phyloP scores from a whole-genome alignment of 768 basidiomycete genomes.

The Kockovaella imperatae region DNA sequence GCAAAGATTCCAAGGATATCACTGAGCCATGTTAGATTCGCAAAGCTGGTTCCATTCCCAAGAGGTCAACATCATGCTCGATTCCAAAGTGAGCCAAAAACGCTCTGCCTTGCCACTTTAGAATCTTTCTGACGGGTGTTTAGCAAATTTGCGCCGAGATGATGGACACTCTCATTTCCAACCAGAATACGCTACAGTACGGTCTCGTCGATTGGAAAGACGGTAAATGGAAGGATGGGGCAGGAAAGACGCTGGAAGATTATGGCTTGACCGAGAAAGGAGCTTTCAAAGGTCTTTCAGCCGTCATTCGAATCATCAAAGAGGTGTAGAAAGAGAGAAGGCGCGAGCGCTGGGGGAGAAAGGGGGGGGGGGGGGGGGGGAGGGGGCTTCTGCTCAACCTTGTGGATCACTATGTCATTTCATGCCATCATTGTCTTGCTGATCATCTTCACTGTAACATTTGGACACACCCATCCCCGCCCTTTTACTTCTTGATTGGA shows the following conservation, averaged over 20 bases:
- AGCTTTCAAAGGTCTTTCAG: slow-evolving; percentile 36
- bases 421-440: too few species aligned
- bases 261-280: slow-evolving; percentile 37
- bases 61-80: slow-evolving; percentile 62
- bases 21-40: slow-evolving; percentile 48
- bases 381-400: background rate
- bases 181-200: slow-evolving; percentile 53
- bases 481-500: too few species aligned
- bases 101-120: background rate
- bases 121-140: background rate
- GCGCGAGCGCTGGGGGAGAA: slow-evolving; percentile 3
- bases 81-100: slow-evolving; percentile 46
- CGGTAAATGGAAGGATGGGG: slow-evolving; percentile 55
- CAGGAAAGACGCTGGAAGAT: slow-evolving; percentile 47
- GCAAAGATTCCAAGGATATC: slow-evolving; percentile 12
- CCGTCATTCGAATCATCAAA: too few species aligned
- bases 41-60: slow-evolving; percentile 68
- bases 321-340: slow-evolving; percentile 2
- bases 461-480: too few species aligned
- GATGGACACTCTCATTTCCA: slow-evolving; percentile 47
- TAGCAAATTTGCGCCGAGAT: slow-evolving; percentile 52
- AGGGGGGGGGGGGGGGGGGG: background rate
- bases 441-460: too few species aligned
- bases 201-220: slow-evolving; percentile 51
- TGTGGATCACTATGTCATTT: too few species aligned